Evolutionary conservation across 2,329 filamentous ascomycete genomes (phyloP), one percentile per base, ranked within the genome.

Genomic region (Leptoxyphium fumago): DNA sequence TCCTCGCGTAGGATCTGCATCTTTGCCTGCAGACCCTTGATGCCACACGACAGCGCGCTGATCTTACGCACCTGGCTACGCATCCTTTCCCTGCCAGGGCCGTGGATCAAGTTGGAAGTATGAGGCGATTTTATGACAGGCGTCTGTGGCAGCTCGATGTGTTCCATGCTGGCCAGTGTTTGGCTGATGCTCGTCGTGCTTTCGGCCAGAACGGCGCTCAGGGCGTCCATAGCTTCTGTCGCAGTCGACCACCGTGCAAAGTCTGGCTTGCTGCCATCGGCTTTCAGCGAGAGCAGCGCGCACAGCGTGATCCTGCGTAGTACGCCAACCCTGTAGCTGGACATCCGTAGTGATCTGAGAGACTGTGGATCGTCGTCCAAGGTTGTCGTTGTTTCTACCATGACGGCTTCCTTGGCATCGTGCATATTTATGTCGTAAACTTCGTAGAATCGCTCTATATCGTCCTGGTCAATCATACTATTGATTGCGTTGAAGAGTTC

Each of bases 361-460:
- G 80, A 79, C 47, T 87, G 82, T 26, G 73, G 63, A 49, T 94
- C 84, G 41, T 94, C 84, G 46, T 82, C 75, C 40, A 82, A 75
- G n/a, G 70, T 65, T 38, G 77, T 73, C n/a, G 53, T 43, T 7
- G 53, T 42, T 29, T 56, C 50, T 14, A 48, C 43, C 4, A 73
- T 71, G 45, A 81, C 79, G 0, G 67, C 67, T 47, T 72, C 68
- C 47, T 66, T 61, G 29, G 69, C 57, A 45, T 71, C 69, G 10
- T 66, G 62, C 14, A 63, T 60, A 46, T 59, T 68, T 44, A 72
- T 64, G 41, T 73, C 69, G 55, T 73, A 65, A n/a, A 71, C 62
- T 57, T 96, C 89, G 55, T 91, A 84, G 59, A 94, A 94, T 63
- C 87, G 91, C 54, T 94, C 86, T 38, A 98, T 67, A 56, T 94